Percentiles rank a stretch among this genome's conserved stretches.
phyloP scores from a whole-genome alignment of 768 basidiomycete genomes.

The Calocera viscosa region DNA sequence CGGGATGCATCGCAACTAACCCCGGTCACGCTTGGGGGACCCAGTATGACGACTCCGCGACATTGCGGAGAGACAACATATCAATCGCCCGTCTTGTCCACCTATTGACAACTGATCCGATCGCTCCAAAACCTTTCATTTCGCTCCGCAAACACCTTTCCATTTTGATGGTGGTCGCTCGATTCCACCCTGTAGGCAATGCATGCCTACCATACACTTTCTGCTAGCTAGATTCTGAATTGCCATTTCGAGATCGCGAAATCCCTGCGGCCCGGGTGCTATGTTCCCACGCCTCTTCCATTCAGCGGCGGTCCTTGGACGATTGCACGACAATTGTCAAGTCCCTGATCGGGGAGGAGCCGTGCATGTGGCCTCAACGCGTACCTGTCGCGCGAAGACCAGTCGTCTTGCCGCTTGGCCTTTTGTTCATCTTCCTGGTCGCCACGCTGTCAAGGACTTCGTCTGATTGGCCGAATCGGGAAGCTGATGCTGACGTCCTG shows the following conservation, averaged over 20 bases:
- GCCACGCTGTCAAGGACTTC: neutral
- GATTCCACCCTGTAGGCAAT: neutral
- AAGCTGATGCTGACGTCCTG: neutral
- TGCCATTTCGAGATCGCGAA: neutral
- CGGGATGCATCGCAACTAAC: neutral
- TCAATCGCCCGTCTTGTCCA: too few relatives aligned
- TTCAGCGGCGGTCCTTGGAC: too few relatives aligned
- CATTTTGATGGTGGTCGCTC: neutral
- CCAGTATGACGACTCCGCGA: neutral
- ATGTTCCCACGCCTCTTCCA: neutral
- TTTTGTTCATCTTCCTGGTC: neutral
- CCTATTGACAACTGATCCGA: neutral
- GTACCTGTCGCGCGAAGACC: neutral
- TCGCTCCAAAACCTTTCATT: neutral
- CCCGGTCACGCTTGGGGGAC: neutral
- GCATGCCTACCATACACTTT: neutral
- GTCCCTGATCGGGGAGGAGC: neutral
- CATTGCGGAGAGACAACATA: neutral
- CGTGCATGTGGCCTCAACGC: slow-evolving; percentile 1
- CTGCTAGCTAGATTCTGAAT: neutral
- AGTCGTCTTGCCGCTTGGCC: neutral
- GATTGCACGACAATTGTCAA: slow-evolving; percentile 4
- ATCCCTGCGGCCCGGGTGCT: neutral
- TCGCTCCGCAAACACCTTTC: too few relatives aligned
- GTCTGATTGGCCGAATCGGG: neutral